Base-by-base conservation (phyloP, 306 rosid genomes). In the Pyrus communis region DNA sequence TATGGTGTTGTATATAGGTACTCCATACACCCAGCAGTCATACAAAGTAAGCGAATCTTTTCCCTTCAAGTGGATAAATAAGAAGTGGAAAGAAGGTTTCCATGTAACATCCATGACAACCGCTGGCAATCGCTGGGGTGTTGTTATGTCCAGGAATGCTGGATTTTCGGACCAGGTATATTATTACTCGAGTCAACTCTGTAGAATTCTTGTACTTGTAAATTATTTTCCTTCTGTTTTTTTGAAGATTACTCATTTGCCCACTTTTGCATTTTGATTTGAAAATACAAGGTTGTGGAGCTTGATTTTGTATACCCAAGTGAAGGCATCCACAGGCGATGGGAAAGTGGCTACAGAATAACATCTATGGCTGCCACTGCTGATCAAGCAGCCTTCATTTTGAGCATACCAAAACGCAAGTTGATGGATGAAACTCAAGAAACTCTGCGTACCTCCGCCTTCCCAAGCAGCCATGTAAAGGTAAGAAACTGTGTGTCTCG, bases 11-110 rank as follows among this genome's bases (percentile, higher is more conserved):
- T 31, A 61, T 84, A 71, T 81, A 93, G 98, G 98, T 68, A 93
- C 97, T 69, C 88, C 96, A 22, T 93, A 88, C 82, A 91, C 95
- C 45, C 98, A 93, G 81, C 98, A 93, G 78, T 93, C 98, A 4
- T 93, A 93, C 84, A 93, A 93, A 82, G 97, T 93, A 73, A 90
- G 97, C 9, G 97, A 93, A 83, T 87, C 96, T 38, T 93, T 93
- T 84, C 97, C 97, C 55, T 90, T 82, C 85, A 93, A 93, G 84
- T 93, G 97, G 97, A 92, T 92, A 82, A 92, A 92, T 86, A 92
- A 92, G 87, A 92, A 92, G 82, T 92, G 97, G 97, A 92, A 93
- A 80, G 97, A 93, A 93, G 97, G 97, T 71, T 93, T 93, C 86
- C 97, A 90, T 69, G 97, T 93, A 61, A 93, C 97, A 61, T 93